phyloP scores from a whole-genome alignment of 1,284 basidiomycete species.

The Termitomyces sp. region DNA sequence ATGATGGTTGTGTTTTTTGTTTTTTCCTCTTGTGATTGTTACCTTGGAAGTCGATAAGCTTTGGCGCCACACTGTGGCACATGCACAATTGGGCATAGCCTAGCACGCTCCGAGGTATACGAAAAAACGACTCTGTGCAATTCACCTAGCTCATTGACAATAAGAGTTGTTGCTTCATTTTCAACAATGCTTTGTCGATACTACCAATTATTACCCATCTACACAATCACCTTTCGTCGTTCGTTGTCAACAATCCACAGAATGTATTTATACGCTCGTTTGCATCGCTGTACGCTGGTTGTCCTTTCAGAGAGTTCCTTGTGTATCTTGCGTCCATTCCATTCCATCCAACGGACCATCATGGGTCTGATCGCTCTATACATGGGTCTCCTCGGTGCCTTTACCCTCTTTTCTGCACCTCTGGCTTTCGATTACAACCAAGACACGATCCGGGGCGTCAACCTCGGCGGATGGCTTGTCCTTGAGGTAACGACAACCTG shows the following conservation, averaged over 20 bases:
- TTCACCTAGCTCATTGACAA: neutral
- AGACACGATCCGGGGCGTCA: conserved; percentile 65
- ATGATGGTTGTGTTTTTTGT: neutral
- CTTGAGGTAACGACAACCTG: no score
- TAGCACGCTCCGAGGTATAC: neutral
- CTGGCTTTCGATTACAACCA: conserved; percentile 46
- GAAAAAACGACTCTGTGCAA: no score
- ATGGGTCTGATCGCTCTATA: conserved; percentile 13
- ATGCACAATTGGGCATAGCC: neutral
- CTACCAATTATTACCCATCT: neutral
- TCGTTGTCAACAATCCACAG: neutral
- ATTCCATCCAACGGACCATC: neutral
- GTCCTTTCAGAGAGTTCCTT: neutral
- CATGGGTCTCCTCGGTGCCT: conserved; percentile 14
- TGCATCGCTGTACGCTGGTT: neutral
- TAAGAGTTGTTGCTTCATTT: neutral
- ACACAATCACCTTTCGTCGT: neutral
- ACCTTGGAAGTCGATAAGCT: no score
- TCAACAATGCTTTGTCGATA: neutral
- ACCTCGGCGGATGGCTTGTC: conserved; percentile 78
- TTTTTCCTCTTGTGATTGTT: neutral
- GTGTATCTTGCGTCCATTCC: neutral
- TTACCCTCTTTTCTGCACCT: conserved; percentile 21
- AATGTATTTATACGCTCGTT: neutral
- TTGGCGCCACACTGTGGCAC: neutral